phyloP scores from a whole-genome alignment of 2,329 filamentous ascomycete species.

The Beauveria pseudobassiana region DNA sequence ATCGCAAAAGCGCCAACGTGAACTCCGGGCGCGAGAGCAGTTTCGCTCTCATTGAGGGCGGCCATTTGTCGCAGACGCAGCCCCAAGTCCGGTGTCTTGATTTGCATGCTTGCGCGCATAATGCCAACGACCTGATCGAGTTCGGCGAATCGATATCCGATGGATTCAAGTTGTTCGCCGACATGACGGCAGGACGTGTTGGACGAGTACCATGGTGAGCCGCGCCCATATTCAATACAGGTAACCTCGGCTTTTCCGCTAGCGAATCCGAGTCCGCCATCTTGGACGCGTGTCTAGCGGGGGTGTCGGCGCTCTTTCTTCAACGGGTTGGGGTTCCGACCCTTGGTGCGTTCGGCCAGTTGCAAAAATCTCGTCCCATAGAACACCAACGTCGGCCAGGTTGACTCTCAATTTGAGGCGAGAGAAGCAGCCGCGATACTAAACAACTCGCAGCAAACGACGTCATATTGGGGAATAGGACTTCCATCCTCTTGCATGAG shows the following conservation, averaged over 20 bases:
- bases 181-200: constrained; percentile 52
- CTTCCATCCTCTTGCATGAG: constrained; percentile 47
- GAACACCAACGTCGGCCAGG: constrained; percentile 55
- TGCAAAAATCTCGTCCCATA: constrained; percentile 69
- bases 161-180: constrained; percentile 55
- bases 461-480: constrained; percentile 61
- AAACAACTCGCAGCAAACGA: constrained; percentile 75
- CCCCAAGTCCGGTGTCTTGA: constrained; percentile 55
- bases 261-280: constrained; percentile 22
- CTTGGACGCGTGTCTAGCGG: not conserved
- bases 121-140: constrained; percentile 59
- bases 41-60: constrained; percentile 41
- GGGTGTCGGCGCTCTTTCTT: constrained; percentile 6
- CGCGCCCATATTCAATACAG: constrained; percentile 49
- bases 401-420: constrained; percentile 56
- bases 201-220: constrained; percentile 73
- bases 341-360: constrained; percentile 42
- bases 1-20: constrained; percentile 54
- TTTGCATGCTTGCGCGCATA: constrained; percentile 67
- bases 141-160: constrained; percentile 72
- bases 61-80: constrained; percentile 57
- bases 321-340: not conserved
- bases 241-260: constrained; percentile 32
- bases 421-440: constrained; percentile 72
- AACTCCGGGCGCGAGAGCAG: constrained; percentile 43